phyloP scores from a whole-genome alignment of 345 rosid genomes.

The Leavenworthia alabamica region DNA sequence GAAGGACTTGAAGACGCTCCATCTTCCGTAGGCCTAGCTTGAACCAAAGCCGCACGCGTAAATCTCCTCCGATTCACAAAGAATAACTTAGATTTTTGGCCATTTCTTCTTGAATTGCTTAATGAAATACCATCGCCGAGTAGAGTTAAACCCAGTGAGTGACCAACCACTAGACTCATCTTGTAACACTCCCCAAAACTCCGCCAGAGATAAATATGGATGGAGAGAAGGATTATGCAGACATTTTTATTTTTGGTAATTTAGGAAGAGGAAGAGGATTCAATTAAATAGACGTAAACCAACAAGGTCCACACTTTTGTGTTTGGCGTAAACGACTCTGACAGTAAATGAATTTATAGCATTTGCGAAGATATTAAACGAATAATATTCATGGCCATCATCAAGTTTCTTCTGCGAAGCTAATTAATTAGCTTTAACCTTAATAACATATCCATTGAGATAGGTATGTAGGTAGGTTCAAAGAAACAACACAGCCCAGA shows the following conservation, averaged over 20 bases:
- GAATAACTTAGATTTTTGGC: neutral
- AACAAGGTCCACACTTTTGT: conserved; percentile 31
- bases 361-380: no score
- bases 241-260: conserved; percentile 14
- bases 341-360: no score
- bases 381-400: no score
- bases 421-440: no score
- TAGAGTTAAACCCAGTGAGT: conserved; percentile 19
- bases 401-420: no score
- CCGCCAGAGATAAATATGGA: neutral
- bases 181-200: neutral
- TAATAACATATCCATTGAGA: no score
- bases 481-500: no score
- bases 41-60: conserved; percentile 38
- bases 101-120: conserved; percentile 10
- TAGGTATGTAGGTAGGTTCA: no score
- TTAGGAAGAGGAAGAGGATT: neutral
- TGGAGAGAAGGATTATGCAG: no score
- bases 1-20: conserved; percentile 24
- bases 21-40: conserved; percentile 32
- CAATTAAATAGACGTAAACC: neutral
- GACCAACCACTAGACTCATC: conserved; percentile 31
- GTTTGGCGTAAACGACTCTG: no score
- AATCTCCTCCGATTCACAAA: conserved; percentile 5
- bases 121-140: neutral